Conservation (phyloP, 331 rosid genomes). For the Stylosanthes scabra region DNA sequence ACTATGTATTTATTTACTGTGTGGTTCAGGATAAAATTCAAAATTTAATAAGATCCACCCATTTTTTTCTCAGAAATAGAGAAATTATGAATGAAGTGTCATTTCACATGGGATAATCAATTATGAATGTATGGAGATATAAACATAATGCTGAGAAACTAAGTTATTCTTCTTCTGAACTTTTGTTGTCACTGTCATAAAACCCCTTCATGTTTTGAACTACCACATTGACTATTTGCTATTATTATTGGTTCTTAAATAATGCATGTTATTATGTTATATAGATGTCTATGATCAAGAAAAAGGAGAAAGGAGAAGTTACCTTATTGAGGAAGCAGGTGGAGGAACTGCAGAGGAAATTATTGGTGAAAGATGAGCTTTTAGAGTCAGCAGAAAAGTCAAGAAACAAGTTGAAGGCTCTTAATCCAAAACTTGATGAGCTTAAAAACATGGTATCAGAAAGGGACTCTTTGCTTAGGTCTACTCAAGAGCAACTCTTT, state of each 20-base stretch:
- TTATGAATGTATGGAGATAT: background rate
- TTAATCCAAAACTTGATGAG: constrained; percentile 56
- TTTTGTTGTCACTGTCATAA: background rate
- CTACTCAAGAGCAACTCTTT: constrained; percentile 60
- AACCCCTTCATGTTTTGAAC: background rate
- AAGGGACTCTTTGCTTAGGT: constrained; percentile 62
- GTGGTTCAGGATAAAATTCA: too few species aligned
- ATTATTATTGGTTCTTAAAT: background rate
- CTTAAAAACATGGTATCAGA: constrained; percentile 56
- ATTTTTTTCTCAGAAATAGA: too few species aligned
- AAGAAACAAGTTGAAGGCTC: constrained; percentile 50
- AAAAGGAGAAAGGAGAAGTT: constrained; percentile 64
- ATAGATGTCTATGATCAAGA: constrained; percentile 2
- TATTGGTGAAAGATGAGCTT: constrained; percentile 66
- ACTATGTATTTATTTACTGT: too few species aligned
- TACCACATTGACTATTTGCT: background rate
- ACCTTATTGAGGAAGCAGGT: constrained; percentile 54
- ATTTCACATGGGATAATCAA: too few species aligned
- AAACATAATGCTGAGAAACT: background rate
- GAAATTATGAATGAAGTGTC: too few species aligned
- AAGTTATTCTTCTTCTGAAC: background rate
- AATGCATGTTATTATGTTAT: background rate
- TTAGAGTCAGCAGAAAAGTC: constrained; percentile 62
- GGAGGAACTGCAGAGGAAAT: constrained; percentile 66
- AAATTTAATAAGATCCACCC: too few species aligned